Base-by-base conservation (phyloP, 2,329 filamentous ascomycete genomes). In the Talaromyces sp. region DNA sequence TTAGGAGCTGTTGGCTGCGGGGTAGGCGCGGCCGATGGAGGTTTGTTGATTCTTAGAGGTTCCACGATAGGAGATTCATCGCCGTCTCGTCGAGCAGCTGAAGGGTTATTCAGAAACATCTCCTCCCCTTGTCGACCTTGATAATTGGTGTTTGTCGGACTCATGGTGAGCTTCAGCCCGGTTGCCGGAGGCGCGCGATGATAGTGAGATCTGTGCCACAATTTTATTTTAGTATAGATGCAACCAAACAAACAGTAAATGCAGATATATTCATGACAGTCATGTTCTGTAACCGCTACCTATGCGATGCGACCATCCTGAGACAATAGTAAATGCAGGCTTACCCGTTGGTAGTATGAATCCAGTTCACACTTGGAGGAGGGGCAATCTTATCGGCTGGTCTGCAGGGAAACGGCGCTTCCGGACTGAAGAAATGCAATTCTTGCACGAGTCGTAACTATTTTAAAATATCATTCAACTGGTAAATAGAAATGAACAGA, bases 11-110 rank as follows among this genome's bases (percentile, higher is more conserved):
- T 92, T 9, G 83, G 78, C 72, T 73, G 76, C 72, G 73, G 72
- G 64, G 72, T 74, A 58, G 75, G 75, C 22, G 73, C 70, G 24
- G 77, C 74, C 63, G 87, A 87, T 61, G 83, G 83, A 37, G 88
- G 85, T 78, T 96, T 96, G 81, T 89, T 89, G 76, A 96, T 96
- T 73, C 92, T 87, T 78, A 97, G 79, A 66, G 93, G 93, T 72
- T 91, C 91, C 70, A 96, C 86, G 19, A 90, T 91, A 65, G 92
- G 91, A 72, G 91, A 92, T 72, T 92, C 88, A 54, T 78, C 77
- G 63, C 77, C 79, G 31, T 65, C 64, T 41, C 35, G 48, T 27
- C 66, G 65, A 41, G 48, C 27, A 31, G 64, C 56, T 14, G 70
- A 22, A n/a, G 78, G 78, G 66, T 74, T 78, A 67, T 83, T 78